Evolutionary conservation across 2,329 filamentous ascomycete species (phyloP), one percentile per base, ranked within the genome.

Genomic region (Aspergillus clavatus): DNA sequence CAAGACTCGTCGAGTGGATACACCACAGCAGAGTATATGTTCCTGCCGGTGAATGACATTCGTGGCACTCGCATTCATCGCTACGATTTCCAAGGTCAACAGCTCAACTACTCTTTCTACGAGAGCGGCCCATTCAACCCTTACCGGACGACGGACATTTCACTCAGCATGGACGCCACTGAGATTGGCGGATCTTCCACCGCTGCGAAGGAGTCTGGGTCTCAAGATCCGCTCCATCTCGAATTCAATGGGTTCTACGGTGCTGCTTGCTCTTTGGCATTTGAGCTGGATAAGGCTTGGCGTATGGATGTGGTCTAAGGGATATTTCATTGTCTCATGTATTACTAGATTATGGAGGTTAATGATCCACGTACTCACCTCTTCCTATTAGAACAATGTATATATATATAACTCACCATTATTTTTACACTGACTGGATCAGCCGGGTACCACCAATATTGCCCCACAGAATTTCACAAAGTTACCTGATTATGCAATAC

Each of bases 251-350:
- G 59, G 0, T 68, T 71, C 38, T 70, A 70, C 39, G 58, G 48
- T 5, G 49, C 60, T 10, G 63, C 68, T 12, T 71, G 67, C 44
- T 54, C 59, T 8, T 56, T 71, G 56, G 66, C 68, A 19, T 69
- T 70, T 47, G 52, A 63, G 43, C 45, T 69, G 33, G 58, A 65
- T 19, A 55, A 37, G 28, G 48, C 54, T 38, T 40, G 52, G 36
- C 40, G 39, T 24, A 36, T 29, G 18, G 31, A 27, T 48, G 42
- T 44, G 42, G 40, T 19, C 2, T 43, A 35, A 21, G 31, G 18
- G 31, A 12, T 19, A 21, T 19, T 5, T 37, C 40, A 26, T n/a
- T 23, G 31, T 33, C 35, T 38, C 21, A 33, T 46, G 19, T 29
- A 37, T 40, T 53, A 45, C 19, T n/a, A 40, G 10, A 33, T 42